Percentiles rank a stretch among this genome's conserved stretches.
Evolutionary conservation across 257 asterid species (phyloP).

Genomic region (Primulina tabacum): DNA sequence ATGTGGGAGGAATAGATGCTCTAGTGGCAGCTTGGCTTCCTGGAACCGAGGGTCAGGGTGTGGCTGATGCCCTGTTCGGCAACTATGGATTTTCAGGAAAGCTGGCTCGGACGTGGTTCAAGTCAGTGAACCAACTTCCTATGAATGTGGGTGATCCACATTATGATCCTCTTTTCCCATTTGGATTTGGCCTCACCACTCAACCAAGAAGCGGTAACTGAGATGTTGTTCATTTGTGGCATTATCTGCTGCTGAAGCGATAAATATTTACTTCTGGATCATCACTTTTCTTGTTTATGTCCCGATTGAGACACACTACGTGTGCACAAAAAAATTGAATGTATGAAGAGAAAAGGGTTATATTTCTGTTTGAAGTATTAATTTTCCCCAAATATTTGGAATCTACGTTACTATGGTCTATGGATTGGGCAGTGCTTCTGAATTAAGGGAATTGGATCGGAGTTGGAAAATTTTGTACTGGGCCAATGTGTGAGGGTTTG

Average conservation of each 20-base stretch:
- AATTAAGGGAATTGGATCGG: background rate
- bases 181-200: slow-evolving; percentile 49
- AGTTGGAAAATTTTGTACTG: background rate
- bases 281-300: background rate
- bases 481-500: background rate
- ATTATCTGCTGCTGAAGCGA: background rate
- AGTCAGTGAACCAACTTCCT: slow-evolving; percentile 54
- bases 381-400: no score
- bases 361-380: no score
- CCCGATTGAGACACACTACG: background rate
- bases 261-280: background rate
- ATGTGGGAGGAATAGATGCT: slow-evolving; percentile 42
- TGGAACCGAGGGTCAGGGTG: slow-evolving; percentile 62
- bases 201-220: slow-evolving; percentile 27
- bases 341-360: no score
- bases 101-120: slow-evolving; percentile 61
- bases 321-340: no score
- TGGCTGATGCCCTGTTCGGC: slow-evolving; percentile 55
- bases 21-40: slow-evolving; percentile 69
- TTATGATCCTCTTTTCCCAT: slow-evolving; percentile 56
- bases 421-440: no score
- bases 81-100: slow-evolving; percentile 57
- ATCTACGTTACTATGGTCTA: no score
- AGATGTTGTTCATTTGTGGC: slow-evolving; percentile 12
- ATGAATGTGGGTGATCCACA: slow-evolving; percentile 63